Evolutionary conservation across 2,329 filamentous ascomycete species (phyloP), one percentile per base, ranked within the genome.

Genomic region (Celoporthe dispersa): DNA sequence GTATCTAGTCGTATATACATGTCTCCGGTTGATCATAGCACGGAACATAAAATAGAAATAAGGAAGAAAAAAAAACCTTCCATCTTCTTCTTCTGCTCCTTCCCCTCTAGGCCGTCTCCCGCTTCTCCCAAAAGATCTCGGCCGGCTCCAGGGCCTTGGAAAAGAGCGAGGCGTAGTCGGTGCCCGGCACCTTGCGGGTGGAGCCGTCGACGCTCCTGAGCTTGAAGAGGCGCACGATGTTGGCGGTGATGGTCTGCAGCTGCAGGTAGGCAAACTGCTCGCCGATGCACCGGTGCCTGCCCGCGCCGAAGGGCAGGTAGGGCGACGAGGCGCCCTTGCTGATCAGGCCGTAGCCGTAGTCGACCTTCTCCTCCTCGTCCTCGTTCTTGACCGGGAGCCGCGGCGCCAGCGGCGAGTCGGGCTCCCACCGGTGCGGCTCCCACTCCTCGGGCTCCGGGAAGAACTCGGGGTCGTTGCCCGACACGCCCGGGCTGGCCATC

Each of bases 191-290:
- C 44, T 86, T 87, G 77, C 71, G 69, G 25, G 88, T 83, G 78
- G 87, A 88, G n/a, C 92, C 91, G 75, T 92, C 89, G 2, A 90
- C 80, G 75, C 94, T 97, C 77, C 86, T 85, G 79, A 97, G 88
- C 83, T 93, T 95, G 84, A 97, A 93, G 67, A 89, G 79, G 64
- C 94, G 87, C 55, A 97, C 92, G 74, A 94, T 83, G 70, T 90
- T 90, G 65, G 91, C 93, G 16, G 91, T 84, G 74, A 98, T 97
- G 60, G 93, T 94, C 79, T 94, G 91, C 73, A 98, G 85, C 83
- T 98, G 95, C 70, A 97, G 86, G 79, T 97, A 97, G 75, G 95
- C 95, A 80, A 98, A 98, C 78, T 97, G 94, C 85, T 98, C 95
- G 74, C 95, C 95, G 78, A 98, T 98, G 82, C 95, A 98, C 74